Evolutionary conservation across 2,329 filamentous ascomycete genomes (phyloP), one percentile per base, ranked within the genome.

Genomic region (Elsinoe perseae): DNA sequence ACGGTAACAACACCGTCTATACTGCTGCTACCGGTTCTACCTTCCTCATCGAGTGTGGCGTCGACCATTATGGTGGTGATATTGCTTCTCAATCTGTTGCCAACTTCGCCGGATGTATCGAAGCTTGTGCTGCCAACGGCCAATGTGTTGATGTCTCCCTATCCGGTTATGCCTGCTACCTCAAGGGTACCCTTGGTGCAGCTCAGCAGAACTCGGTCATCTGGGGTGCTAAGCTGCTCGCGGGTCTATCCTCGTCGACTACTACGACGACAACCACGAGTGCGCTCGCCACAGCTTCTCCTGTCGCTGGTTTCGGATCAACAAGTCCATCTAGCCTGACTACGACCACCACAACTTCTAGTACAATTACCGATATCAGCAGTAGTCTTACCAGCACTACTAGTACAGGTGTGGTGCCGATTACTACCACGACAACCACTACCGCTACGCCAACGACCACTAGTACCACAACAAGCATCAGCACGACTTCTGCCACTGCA

Each of bases 21-120:
- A 60, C 58, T 5, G 62, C 46, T n/a, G 16, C 62, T 4, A 58
- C 59, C 36, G 61, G 61, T 50, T 58, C 62, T 44, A 62, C 58
- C 50, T 67, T 67, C 56, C 58, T 60, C 30, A 60, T 66, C 56
- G 63, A 68, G 40, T 65, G 66, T 56, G 62, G 59, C 27, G 62
- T 65, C 18, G 66, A 68, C 38, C 64, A 68, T 43, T 46, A 57
- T 8, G 65, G 59, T 4, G 66, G 65, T 28, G 64, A 68, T 56
- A 61, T 68, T 56, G 32, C 21, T 9, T 58, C 27, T 23, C 56
- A 56, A 4, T 60, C 56, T 16, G 60, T 61, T 18, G 23, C 38
- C 4, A 62, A 30, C 50, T 59, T 64, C 21, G 54, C 59, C 16
- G 54, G 57, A 4, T 67, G 65, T 42, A 61, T 67, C 38, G 60